Base-by-base conservation (phyloP, 2,329 filamentous ascomycete genomes). In the Fusarium concolor region DNA sequence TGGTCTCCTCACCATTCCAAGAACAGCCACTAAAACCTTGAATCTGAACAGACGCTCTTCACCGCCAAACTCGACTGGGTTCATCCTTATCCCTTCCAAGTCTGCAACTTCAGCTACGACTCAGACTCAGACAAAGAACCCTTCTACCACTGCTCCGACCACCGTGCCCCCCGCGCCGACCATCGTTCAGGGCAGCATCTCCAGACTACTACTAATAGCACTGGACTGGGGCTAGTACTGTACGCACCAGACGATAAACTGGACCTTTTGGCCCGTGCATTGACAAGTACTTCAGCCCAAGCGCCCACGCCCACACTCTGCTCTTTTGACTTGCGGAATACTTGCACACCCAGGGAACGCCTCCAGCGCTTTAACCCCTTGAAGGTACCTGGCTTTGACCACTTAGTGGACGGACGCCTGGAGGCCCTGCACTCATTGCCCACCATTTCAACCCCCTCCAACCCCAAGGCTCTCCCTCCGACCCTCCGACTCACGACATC, bases 381-480 rank as follows among this genome's bases (percentile, higher is more conserved):
- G 45, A 42, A 65, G 51, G 55, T 68, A 61, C 53, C 59, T 54
- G 26, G 47, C 54, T 50, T 43, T 64, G 43, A 18, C 56, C 62
- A 66, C 42, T 38, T 52, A 46, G 53, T 53, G 51, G 54, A 58
- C 65, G 35, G 57, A 58, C 65, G 46, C 59, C 62, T 60, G 49
- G 57, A 65, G 59, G 65, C 58, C 59, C 62, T 72, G 56, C 54
- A 60, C 69, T 68, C 53, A 28, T 68, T 70, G 66, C 71, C 71
- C 68, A 54, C 71, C 71, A 73, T 74, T 74, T 74, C 71, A 70
- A 70, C 68, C 71, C 67, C 62, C 66, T 70, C 66, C 67, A 49
- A 63, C 60, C 67, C 58, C 68, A 43, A 68, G 62, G 65, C 52
- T 62, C 67, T 72, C 65, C 62, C 67, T 70, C 67, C 61, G 66